phyloP scores from a whole-genome alignment of 2,329 filamentous ascomycete genomes.

The Scolecobasidium constrictum region DNA sequence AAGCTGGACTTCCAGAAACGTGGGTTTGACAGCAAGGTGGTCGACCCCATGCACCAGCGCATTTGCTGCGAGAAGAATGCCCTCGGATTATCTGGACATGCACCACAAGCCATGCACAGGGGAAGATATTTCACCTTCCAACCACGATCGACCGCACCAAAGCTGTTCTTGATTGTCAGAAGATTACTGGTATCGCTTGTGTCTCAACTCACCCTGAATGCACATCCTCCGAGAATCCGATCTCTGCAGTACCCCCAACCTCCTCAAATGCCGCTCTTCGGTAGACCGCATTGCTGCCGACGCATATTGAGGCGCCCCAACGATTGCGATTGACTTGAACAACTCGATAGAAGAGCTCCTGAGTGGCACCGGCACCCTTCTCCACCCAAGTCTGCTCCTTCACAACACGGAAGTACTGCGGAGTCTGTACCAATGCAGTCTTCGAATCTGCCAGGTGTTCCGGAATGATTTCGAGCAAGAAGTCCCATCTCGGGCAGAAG shows the following conservation, averaged over 20 bases:
- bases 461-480: slow-evolving; percentile 28
- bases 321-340: slow-evolving; percentile 31
- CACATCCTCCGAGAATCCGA: slow-evolving; percentile 34
- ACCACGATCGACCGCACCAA: no score
- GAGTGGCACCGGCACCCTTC: slow-evolving; percentile 31
- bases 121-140: no score
- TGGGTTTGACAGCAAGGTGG: no score
- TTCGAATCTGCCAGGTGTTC: slow-evolving; percentile 28
- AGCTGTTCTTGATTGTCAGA: no score
- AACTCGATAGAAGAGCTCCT: slow-evolving; percentile 33
- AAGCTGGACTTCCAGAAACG: no score
- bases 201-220: no score
- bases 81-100: no score
- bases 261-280: slow-evolving; percentile 28
- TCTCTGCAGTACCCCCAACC: slow-evolving; percentile 31
- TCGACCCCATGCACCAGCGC: no score
- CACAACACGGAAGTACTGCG: slow-evolving; percentile 30
- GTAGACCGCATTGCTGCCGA: slow-evolving; percentile 33
- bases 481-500: slow-evolving; percentile 32
- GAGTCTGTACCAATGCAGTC: slow-evolving; percentile 31
- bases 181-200: no score
- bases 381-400: slow-evolving; percentile 33
- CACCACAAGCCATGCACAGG: no score
- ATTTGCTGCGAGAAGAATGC: no score
- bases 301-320: slow-evolving; percentile 32